Base-by-base conservation (phyloP, 2,329 filamentous ascomycete genomes). In the Fusarium tuaranense region DNA sequence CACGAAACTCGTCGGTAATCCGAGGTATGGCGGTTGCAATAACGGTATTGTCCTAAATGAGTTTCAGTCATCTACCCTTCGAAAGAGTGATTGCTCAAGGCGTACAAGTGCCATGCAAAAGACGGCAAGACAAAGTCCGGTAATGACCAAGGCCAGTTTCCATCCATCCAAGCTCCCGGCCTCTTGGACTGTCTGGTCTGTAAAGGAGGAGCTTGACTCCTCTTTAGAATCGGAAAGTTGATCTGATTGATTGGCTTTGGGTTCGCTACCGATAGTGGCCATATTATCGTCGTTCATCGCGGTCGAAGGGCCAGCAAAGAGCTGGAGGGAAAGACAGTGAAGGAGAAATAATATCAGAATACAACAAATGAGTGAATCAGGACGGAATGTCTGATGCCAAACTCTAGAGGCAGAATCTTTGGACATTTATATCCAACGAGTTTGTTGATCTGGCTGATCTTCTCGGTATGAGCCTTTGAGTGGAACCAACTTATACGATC, bases 81-180 rank as follows among this genome's bases (percentile, higher is more conserved):
- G 5, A 14, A 32, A 32, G 18, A 18, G 48, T 14, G 27, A 32
- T 30, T 25, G 20, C 20, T 12, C 5, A 5, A 22, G 53, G 32
- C 53, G 10, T 58, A 58, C 53, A 36, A 58, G 53, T 58, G 53
- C 53, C 53, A 58, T 58, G 53, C 53, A 58, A 58, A 58, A 58
- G 53, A 58, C 53, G n/a, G 27, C 53, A 14, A 58, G 30, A 16
- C 53, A 58, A 22, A 58, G 53, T n/a, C 53, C 53, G 14, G 30
- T 34, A 9, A 58, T 36, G 30, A 58, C 53, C 30, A 58, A 36
- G 13, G 53, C 53, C n/a, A 58, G n/a, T 32, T 58, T 58, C 53
- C 53, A 58, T 34, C 53, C 53, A 32, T 22, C 25, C 53, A 58
- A 38, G 53, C 16, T 58, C 18, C 30, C 53, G n/a, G 20, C 3